Evolutionary conservation across 768 basidiomycete genomes (phyloP).

Genomic region (Lentinula detonsa): DNA sequence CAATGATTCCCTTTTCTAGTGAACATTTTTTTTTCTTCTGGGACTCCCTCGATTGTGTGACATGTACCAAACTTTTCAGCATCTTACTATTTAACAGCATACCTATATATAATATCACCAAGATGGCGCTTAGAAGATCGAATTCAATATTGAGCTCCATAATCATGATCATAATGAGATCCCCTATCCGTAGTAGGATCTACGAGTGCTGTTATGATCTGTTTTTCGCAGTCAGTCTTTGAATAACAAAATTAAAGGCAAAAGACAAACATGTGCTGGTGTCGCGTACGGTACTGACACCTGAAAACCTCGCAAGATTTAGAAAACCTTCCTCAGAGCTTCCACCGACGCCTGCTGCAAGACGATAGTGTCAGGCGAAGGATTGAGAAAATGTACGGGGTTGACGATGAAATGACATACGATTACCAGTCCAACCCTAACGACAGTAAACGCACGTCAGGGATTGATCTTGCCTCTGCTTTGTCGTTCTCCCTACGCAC

Average conservation of each 20-base stretch:
- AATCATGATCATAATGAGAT: background rate
- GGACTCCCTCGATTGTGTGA: background rate
- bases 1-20: no score
- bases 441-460: constrained; percentile 7
- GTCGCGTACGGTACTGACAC: constrained; percentile 3
- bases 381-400: background rate
- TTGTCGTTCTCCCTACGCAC: background rate
- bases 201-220: background rate
- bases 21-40: background rate
- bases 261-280: constrained; percentile 5
- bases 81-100: no score
- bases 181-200: background rate
- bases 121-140: no score
- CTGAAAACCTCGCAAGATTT: background rate
- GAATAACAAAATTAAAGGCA: background rate
- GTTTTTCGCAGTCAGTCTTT: background rate
- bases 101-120: no score
- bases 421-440: background rate
- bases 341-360: background rate
- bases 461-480: background rate
- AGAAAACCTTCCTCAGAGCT: background rate
- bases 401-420: background rate
- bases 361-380: background rate
- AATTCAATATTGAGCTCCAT: background rate
- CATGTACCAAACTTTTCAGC: background rate